These are phyloP conservation scores for Melaleuca quinquenervia DNA, from an alignment of 345 rosid genomes.

Conservation along the genomic window DNA sequence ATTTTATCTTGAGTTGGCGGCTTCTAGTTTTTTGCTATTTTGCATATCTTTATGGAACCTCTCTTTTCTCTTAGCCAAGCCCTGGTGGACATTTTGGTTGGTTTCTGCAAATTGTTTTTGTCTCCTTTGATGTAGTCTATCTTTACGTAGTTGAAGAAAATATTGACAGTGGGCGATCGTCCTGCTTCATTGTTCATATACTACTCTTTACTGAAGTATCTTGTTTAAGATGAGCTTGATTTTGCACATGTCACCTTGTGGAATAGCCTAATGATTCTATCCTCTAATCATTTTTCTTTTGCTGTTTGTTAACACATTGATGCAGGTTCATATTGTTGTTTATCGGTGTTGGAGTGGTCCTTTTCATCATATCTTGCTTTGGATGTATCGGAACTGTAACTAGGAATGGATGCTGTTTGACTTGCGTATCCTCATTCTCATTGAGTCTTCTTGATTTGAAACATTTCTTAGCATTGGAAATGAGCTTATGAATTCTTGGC, in stretches of 20 bases:
- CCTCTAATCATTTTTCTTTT: constrained; percentile 1
- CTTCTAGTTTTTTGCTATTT: background rate
- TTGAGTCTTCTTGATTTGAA: background rate
- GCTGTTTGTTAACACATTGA: background rate
- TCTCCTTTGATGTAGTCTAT: background rate
- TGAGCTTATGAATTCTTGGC: background rate
- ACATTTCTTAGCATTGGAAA: background rate
- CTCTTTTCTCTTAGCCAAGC: background rate
- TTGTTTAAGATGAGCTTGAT: background rate
- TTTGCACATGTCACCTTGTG: background rate
- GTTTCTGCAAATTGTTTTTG: background rate
- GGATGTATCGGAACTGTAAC: constrained; percentile 75
- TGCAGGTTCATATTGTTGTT: constrained; percentile 93
- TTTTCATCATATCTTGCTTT: constrained; percentile 73
- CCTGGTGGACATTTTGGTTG: background rate
- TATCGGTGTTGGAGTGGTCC: constrained; percentile 68
- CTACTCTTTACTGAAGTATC: background rate
- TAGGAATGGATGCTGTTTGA: constrained; percentile 73
- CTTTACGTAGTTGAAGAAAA: background rate
- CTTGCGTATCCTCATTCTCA: constrained; percentile 69
- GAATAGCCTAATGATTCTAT: background rate
- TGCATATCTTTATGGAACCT: background rate
- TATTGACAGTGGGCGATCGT: background rate
- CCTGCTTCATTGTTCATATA: background rate
- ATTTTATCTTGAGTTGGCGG: background rate